Evolutionary conservation across 2,329 filamentous ascomycete genomes (phyloP).

Genomic region (Alternaria sp.): DNA sequence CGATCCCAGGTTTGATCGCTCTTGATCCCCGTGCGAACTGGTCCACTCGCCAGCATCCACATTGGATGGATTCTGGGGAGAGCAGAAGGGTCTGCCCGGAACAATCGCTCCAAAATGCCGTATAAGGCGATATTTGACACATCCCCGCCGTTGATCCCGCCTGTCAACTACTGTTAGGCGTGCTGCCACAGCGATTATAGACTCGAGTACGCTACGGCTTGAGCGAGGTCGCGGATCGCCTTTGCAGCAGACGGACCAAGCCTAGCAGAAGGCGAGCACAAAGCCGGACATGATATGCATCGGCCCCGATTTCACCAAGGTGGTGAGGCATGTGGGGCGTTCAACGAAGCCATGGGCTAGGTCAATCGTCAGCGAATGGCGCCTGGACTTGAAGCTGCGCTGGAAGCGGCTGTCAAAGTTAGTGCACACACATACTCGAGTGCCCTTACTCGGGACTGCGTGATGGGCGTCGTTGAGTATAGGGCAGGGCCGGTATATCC

Average conservation of each 20-base stretch:
- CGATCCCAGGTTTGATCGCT: constrained; percentile 24
- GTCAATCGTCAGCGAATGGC: constrained; percentile 9
- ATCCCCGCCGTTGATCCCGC: constrained; percentile 42
- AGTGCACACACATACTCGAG: constrained; percentile 24
- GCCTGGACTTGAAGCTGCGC: constrained; percentile 1
- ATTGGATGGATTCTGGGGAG: constrained; percentile 23
- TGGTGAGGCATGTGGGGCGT: constrained; percentile 32
- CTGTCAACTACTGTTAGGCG: constrained; percentile 30
- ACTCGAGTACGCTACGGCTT: constrained; percentile 18
- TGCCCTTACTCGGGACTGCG: constrained; percentile 33
- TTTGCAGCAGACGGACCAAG: constrained; percentile 34
- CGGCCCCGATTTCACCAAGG: constrained; percentile 16
- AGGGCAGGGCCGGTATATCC: constrained; percentile 35
- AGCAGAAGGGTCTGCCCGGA: constrained; percentile 15
- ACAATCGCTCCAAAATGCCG: constrained; percentile 27
- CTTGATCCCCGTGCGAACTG: constrained; percentile 23
- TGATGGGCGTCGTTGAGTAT: constrained; percentile 35
- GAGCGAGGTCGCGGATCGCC: constrained; percentile 33
- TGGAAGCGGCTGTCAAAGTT: constrained; percentile 28
- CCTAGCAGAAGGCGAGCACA: constrained; percentile 18
- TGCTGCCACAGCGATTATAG: constrained; percentile 18
- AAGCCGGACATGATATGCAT: constrained; percentile 25
- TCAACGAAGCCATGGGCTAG: constrained; percentile 15
- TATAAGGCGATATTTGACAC: constrained; percentile 25
- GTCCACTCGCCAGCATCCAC: constrained; percentile 23